Evolutionary conservation across 2,329 filamentous ascomycete species (phyloP).

Genomic region (Teratosphaeria destructans): DNA sequence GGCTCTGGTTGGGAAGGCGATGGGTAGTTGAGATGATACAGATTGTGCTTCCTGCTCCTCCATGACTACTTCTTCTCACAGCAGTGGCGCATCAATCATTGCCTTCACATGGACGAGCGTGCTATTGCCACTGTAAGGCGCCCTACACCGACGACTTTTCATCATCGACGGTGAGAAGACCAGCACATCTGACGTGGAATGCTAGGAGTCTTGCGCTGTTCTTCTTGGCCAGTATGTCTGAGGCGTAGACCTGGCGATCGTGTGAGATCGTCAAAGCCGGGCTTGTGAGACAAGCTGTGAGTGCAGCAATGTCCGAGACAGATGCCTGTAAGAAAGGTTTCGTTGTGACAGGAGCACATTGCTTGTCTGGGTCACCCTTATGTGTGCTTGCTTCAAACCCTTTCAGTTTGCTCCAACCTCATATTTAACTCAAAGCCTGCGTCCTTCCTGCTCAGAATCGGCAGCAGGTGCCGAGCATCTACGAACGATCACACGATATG

Average conservation of each 20-base stretch:
- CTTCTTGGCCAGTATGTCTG: background rate
- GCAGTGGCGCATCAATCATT: background rate
- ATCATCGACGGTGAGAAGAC: background rate
- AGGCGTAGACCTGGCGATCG: background rate
- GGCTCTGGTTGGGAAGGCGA: slow-evolving; percentile 29
- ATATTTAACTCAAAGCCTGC: background rate
- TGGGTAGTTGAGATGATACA: background rate
- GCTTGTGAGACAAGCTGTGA: background rate
- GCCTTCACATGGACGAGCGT: background rate
- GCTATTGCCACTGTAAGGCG: background rate
- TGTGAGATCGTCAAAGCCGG: background rate
- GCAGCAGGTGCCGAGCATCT: background rate
- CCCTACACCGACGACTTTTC: background rate
- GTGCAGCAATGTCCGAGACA: background rate
- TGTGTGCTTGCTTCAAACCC: background rate
- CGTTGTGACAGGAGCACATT: background rate
- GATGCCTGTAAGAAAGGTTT: background rate
- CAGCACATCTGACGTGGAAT: background rate
- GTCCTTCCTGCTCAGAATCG: background rate
- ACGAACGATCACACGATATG: too few species aligned
- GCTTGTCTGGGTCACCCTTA: too few species aligned
- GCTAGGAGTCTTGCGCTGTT: background rate
- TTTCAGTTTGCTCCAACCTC: background rate
- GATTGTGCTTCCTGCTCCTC: background rate
- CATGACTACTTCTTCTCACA: background rate